A percentile compares a stretch with the other conserved stretches of the same genome.
Conservation (phyloP, 805 yeast genomes). For the Cyberlindnera galapagoensis region DNA sequence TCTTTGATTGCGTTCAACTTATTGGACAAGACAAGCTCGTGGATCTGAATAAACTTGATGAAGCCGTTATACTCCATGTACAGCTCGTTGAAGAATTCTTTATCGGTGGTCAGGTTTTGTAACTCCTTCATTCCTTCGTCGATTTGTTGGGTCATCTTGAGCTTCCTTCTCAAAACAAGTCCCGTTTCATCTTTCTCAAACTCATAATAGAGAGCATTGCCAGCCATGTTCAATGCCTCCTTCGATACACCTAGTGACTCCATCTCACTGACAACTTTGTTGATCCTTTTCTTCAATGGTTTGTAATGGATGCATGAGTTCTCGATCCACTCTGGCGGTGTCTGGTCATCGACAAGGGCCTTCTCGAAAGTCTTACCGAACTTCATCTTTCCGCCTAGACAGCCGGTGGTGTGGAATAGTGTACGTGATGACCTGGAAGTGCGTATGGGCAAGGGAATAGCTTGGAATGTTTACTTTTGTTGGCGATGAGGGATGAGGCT, state of each 20-base stretch:
- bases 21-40: constrained; percentile 32
- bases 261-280: constrained; percentile 58
- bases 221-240: constrained; percentile 24
- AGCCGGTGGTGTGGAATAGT: too few relatives aligned
- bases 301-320: constrained; percentile 72
- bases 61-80: constrained; percentile 12
- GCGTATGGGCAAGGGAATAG: too few relatives aligned
- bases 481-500: too few relatives aligned
- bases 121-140: constrained; percentile 11
- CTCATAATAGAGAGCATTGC: constrained; percentile 13
- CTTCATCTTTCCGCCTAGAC: too few relatives aligned
- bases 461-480: too few relatives aligned
- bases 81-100: constrained; percentile 17
- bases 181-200: constrained; percentile 11
- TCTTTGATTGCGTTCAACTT: constrained; percentile 20
- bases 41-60: constrained; percentile 38
- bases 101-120: constrained; percentile 6
- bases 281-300: constrained; percentile 59
- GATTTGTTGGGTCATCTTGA: constrained; percentile 6
- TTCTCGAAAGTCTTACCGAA: constrained; percentile 69
- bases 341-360: constrained; percentile 48
- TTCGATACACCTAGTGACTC: constrained; percentile 49
- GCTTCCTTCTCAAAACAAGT: constrained; percentile 6
- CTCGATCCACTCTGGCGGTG: constrained; percentile 63
- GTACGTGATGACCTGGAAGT: too few relatives aligned